Evolutionary conservation across 371 early-diverging fungal genomes (phyloP).

Genomic region (Lichtheimia hyalospora): DNA sequence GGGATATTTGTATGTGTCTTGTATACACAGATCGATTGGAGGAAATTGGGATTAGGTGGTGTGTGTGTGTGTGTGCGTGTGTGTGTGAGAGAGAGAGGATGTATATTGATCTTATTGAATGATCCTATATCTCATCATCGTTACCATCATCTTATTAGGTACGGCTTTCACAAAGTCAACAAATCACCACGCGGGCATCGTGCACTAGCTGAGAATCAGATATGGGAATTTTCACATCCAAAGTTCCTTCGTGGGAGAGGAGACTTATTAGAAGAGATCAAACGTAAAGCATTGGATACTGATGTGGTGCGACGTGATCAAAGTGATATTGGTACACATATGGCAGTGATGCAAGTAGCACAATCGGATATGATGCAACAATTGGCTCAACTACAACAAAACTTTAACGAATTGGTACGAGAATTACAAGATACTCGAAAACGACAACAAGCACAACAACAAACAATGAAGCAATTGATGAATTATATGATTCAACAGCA

Average conservation of each 20-base stretch:
- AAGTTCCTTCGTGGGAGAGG: slow-evolving; percentile 72
- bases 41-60: no score
- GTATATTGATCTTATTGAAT: no score
- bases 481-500: slow-evolving; percentile 36
- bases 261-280: slow-evolving; percentile 76
- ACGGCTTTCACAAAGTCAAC: slow-evolving; percentile 79
- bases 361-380: slow-evolving; percentile 67
- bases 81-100: no score
- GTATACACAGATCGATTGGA: background rate
- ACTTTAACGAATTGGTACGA: slow-evolving; percentile 58
- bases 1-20: no score
- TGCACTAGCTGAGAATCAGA: slow-evolving; percentile 72
- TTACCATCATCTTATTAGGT: no score
- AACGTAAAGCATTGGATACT: slow-evolving; percentile 76
- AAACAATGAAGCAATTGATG: slow-evolving; percentile 57
- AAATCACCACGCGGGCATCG: slow-evolving; percentile 76
- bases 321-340: slow-evolving; percentile 62
- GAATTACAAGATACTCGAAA: slow-evolving; percentile 67
- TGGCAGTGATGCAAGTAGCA: slow-evolving; percentile 65
- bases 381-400: slow-evolving; percentile 61
- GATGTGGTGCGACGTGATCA: slow-evolving; percentile 67
- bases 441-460: slow-evolving; percentile 30
- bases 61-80: background rate
- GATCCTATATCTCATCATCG: no score
- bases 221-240: slow-evolving; percentile 87